These are phyloP conservation scores for Raffaelea deltoideospora DNA, from an alignment of 2,329 filamentous ascomycete genomes.

Conservation along the genomic window DNA sequence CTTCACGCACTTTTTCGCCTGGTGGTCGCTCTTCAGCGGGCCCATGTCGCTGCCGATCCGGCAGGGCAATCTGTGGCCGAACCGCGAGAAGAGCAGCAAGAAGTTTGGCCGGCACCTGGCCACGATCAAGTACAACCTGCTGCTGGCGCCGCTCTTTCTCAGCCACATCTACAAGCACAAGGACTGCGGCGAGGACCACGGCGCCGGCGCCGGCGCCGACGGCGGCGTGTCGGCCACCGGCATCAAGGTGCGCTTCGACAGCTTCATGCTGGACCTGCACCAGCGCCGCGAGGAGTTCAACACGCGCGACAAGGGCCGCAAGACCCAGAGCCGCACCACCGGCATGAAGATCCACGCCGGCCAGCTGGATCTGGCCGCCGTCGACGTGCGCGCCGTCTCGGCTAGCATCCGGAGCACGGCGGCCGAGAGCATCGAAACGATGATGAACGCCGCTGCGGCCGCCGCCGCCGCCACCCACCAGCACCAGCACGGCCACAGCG, in stretches of 20 bases:
- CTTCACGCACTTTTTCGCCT: slow-evolving; percentile 95
- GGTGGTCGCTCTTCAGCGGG: slow-evolving; percentile 94
- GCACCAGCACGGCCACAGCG: no score
- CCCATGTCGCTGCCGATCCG: slow-evolving; percentile 89
- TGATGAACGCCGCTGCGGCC: slow-evolving; percentile 18
- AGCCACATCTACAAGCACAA: slow-evolving; percentile 99
- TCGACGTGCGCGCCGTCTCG: slow-evolving; percentile 85
- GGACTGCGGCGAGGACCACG: slow-evolving; percentile 64
- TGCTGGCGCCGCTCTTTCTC: slow-evolving; percentile 83
- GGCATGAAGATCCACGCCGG: slow-evolving; percentile 93
- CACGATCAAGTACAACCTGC: slow-evolving; percentile 95
- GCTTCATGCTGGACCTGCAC: slow-evolving; percentile 93
- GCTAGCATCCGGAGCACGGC: slow-evolving; percentile 75
- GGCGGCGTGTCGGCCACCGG: slow-evolving; percentile 76
- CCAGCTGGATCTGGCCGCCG: slow-evolving; percentile 79
- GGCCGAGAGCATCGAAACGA: slow-evolving; percentile 52
- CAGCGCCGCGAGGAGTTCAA: slow-evolving; percentile 86
- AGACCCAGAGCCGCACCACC: slow-evolving; percentile 66
- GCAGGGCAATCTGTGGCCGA: slow-evolving; percentile 82
- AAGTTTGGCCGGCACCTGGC: slow-evolving; percentile 94
- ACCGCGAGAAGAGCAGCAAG: slow-evolving; percentile 90
- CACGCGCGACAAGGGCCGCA: slow-evolving; percentile 60
- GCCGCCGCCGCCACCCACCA: slow-evolving; percentile 25
- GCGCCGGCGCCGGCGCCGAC: slow-evolving; percentile 27
- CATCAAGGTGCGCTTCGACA: slow-evolving; percentile 90